Percentiles rank a stretch among this genome's conserved stretches.
These are phyloP conservation scores for Kazachstania viticola DNA, from an alignment of 805 yeast species.

Conservation along the genomic window DNA sequence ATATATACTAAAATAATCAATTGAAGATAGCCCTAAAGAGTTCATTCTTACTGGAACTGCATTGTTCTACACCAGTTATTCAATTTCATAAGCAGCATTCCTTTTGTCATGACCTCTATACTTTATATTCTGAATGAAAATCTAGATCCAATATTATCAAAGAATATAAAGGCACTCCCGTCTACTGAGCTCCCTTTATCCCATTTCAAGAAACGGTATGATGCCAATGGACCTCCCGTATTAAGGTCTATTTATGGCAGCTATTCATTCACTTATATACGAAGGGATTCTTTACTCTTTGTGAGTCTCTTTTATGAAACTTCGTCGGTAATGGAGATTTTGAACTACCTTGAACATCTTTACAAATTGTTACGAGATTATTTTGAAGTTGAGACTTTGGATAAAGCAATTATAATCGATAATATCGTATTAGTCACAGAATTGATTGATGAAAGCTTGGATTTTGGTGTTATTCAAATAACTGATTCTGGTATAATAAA, in stretches of 20 bases:
- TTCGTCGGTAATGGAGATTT: slow-evolving; percentile 10
- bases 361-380: slow-evolving; percentile 17
- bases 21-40: too few species aligned
- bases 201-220: slow-evolving; percentile 12
- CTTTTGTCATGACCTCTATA: slow-evolving; percentile 4
- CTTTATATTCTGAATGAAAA: slow-evolving; percentile 20
- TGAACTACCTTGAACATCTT: slow-evolving; percentile 19
- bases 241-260: slow-evolving; percentile 1
- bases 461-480: slow-evolving; percentile 75
- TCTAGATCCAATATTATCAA: slow-evolving; percentile 19
- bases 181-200: slow-evolving; percentile 11
- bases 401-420: slow-evolving; percentile 53
- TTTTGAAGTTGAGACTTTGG: slow-evolving; percentile 26
- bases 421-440: slow-evolving; percentile 69
- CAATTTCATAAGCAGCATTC: too few species aligned
- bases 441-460: slow-evolving; percentile 81
- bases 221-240: slow-evolving; percentile 11
- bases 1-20: too few species aligned
- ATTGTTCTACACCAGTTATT: too few species aligned
- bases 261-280: slow-evolving; percentile 11
- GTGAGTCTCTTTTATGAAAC: slow-evolving; percentile 13
- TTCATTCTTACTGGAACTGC: too few species aligned
- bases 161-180: slow-evolving; percentile 18
- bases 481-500: slow-evolving; percentile 69
- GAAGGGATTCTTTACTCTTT: slow-evolving; percentile 18